A percentile compares a stretch with the other conserved stretches of the same genome.
These are phyloP conservation scores for Ochromonadaceae sp. DNA, from an alignment of 352 stramenopile species.

Conservation along the genomic window DNA sequence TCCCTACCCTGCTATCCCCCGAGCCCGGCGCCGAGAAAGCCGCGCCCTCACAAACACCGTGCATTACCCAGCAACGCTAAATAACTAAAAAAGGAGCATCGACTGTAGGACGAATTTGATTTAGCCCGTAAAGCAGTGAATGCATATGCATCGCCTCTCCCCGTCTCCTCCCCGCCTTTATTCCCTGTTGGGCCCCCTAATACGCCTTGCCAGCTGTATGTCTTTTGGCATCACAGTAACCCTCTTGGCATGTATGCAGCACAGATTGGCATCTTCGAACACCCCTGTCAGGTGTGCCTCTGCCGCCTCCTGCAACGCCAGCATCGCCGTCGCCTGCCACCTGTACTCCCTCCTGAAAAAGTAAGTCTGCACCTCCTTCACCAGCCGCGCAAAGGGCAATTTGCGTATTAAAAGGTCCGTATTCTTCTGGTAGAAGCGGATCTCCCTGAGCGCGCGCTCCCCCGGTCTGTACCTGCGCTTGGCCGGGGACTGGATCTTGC, in stretches of 20 bases:
- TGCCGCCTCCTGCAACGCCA: conserved; percentile 62
- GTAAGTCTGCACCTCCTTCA: conserved; percentile 34
- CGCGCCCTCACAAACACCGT: too few relatives aligned
- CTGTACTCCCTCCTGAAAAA: conserved; percentile 54
- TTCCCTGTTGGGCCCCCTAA: too few relatives aligned
- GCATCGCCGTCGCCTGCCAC: conserved; percentile 68
- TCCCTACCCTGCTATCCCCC: too few relatives aligned
- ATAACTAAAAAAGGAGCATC: too few relatives aligned
- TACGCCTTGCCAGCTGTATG: conserved; percentile 70
- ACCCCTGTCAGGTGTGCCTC: conserved; percentile 73
- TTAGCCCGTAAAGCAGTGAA: too few relatives aligned
- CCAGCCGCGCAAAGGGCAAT: conserved; percentile 84
- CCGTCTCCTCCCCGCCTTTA: too few relatives aligned
- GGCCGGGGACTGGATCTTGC: conserved; percentile 29
- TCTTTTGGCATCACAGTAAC: conserved; percentile 87
- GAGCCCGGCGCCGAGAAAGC: too few relatives aligned
- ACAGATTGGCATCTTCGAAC: conserved; percentile 78
- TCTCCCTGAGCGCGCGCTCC: conserved; percentile 74
- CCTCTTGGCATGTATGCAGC: conserved; percentile 75
- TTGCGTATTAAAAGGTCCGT: conserved; percentile 87
- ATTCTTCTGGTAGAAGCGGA: conserved; percentile 78
- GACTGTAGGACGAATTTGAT: too few relatives aligned
- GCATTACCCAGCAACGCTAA: too few relatives aligned
- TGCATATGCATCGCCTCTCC: too few relatives aligned
- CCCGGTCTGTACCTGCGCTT: conserved; percentile 40